Evolutionary conservation across 345 rosid species (phyloP), one percentile per base, ranked within the genome.

Genomic region (Linum trigynum): DNA sequence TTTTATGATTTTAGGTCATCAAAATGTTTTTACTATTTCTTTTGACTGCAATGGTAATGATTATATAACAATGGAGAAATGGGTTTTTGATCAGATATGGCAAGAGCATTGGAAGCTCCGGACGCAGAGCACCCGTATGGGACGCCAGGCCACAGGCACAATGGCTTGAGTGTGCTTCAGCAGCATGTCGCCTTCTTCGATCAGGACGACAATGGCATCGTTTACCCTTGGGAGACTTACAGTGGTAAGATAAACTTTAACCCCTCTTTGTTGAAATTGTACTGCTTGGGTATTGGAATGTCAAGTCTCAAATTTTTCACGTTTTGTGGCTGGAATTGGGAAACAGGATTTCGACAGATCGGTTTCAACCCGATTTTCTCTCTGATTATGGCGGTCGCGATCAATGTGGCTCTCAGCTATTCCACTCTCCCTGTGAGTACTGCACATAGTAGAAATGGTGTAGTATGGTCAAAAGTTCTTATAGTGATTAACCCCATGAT

Each of bases 221-320:
- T 94, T 64, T 94, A 94, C 55, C 97, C 99, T n/a, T 88, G 95
- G 99, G 99, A 90, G 75, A 94, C 97, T 65, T 94, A 82, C 67
- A 39, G 78, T 55, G 92, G 99, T 88, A 74, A 57, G 50, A 16
- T 45, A 45, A 15, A 9, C 0, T 41, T 2, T 36, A 35, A 14
- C n/a, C 35, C 15, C 7, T 2, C 2, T 1, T 38, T 5, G 40
- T 5, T 62, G 3, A 3, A 35, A 32, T 40, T 64, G 7, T 7
- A 42, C 59, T 64, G 61, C n/a, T 39, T 48, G 9, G 0, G 32
- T 23, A 23, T 23, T 23, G 32, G 32, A 23, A 23, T 23, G 32
- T 23, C 32, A 23, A 23, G 32, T 23, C 32, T 23, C 32, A 23
- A 23, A 23, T 23, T 23, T 23, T 23, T 23, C 32, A 23, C 32